These are phyloP conservation scores for Cladosporium austrohemisphaericum DNA, from an alignment of 2,329 filamentous ascomycete genomes.

Conservation along the genomic window DNA sequence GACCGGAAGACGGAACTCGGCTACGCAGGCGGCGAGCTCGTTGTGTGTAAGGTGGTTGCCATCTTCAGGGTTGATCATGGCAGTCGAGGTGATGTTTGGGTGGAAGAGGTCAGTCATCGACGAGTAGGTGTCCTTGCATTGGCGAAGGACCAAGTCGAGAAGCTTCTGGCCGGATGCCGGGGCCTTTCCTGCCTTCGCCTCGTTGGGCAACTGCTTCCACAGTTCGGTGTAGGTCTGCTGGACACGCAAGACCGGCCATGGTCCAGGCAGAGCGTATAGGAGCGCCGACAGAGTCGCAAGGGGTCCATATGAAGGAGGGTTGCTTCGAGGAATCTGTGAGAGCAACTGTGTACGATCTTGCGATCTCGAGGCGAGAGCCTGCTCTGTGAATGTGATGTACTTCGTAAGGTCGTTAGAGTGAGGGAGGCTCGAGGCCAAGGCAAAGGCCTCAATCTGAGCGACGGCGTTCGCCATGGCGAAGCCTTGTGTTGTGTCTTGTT, in stretches of 20 bases:
- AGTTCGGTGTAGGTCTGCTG: constrained; percentile 36
- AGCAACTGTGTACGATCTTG: constrained; percentile 16
- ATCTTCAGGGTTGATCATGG: constrained; percentile 31
- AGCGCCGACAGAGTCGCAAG: constrained; percentile 27
- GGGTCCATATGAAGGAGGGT: constrained; percentile 24
- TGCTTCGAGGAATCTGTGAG: constrained; percentile 21
- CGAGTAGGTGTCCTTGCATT: constrained; percentile 29
- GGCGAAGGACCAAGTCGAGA: constrained; percentile 22
- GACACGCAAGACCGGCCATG: constrained; percentile 30
- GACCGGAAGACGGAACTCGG: constrained; percentile 27
- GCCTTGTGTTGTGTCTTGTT: constrained; percentile 4
- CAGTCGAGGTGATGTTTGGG: constrained; percentile 21
- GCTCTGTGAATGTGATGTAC: constrained; percentile 12
- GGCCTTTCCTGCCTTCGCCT: constrained; percentile 30
- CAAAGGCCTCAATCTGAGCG: constrained; percentile 11
- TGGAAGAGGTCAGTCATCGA: constrained; percentile 29
- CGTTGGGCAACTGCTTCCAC: constrained; percentile 38
- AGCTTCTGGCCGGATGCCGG: constrained; percentile 18
- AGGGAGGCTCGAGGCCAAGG: constrained; percentile 15
- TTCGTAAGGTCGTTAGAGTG: constrained; percentile 15
- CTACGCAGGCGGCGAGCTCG: constrained; percentile 25
- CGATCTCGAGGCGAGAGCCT: constrained; percentile 8
- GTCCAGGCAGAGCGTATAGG: constrained; percentile 21
- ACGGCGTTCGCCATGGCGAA: constrained; percentile 15
- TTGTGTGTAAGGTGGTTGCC: constrained; percentile 26